A percentile compares a stretch with the other conserved stretches of the same genome.
These are phyloP conservation scores for Tylopilus sp. DNA, from an alignment of 768 basidiomycete species.

Conservation along the genomic window DNA sequence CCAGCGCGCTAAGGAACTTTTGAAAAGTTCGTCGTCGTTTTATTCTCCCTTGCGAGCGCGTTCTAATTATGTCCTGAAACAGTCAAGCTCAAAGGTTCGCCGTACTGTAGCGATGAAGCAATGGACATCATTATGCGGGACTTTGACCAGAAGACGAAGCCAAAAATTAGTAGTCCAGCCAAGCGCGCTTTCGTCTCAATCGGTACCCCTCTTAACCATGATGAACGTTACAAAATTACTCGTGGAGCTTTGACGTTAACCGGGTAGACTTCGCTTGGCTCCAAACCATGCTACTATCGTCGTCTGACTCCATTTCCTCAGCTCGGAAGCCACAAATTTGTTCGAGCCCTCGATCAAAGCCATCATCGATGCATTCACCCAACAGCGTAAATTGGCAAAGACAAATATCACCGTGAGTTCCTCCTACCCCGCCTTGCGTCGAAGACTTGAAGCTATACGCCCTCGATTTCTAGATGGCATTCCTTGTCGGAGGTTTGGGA, in stretches of 20 bases:
- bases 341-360: conserved; percentile 9
- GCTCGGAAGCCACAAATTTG: conserved; percentile 4
- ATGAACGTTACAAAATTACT: conserved; percentile 1
- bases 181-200: neutral
- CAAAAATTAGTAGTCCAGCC: neutral
- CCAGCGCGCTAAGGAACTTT: conserved; percentile 33
- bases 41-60: no score
- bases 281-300: no score
- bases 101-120: neutral
- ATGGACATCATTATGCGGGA: neutral
- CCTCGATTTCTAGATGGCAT: neutral
- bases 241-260: conserved; percentile 3
- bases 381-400: neutral
- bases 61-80: neutral
- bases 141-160: conserved; percentile 12
- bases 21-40: conserved; percentile 28
- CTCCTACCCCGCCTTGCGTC: no score
- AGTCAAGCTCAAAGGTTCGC: conserved; percentile 6
- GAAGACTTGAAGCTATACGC: no score
- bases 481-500: neutral
- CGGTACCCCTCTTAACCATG: neutral
- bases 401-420: conserved; percentile 2
- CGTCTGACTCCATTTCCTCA: neutral
- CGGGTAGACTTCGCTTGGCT: neutral
- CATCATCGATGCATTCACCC: conserved; percentile 10